Conservation (phyloP, 2,329 filamentous ascomycete genomes). For the Ramularia collo-cygni region DNA sequence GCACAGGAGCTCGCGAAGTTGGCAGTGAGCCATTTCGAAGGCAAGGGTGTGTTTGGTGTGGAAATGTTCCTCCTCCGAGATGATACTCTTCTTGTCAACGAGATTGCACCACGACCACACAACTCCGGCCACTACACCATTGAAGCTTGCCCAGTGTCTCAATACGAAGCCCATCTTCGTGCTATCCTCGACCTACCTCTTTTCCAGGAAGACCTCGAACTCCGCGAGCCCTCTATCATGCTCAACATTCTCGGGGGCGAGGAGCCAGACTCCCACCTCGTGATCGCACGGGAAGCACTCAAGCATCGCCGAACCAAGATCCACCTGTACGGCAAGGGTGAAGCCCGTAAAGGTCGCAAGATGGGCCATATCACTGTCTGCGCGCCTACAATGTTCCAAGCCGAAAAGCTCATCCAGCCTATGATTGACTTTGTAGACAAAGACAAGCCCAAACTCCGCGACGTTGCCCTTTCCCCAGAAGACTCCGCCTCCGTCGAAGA, state of each 20-base stretch:
- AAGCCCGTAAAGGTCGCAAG: conserved; percentile 78
- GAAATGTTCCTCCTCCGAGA: conserved; percentile 86
- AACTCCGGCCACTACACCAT: conserved; percentile 96
- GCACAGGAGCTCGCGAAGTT: conserved; percentile 72
- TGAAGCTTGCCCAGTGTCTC: conserved; percentile 80
- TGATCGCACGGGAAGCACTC: conserved; percentile 51
- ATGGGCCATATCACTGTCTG: conserved; percentile 91
- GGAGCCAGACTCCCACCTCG: conserved; percentile 56
- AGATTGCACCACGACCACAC: conserved; percentile 76
- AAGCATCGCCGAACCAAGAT: conserved; percentile 53
- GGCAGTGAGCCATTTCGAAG: conserved; percentile 73
- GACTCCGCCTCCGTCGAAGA: no score
- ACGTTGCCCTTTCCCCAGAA: conserved; percentile 33
- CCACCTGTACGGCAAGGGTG: conserved; percentile 86
- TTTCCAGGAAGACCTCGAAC: conserved; percentile 45
- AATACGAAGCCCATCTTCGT: conserved; percentile 84
- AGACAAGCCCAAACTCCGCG: conserved; percentile 47
- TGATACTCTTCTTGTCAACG: conserved; percentile 68
- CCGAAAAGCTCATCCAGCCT: conserved; percentile 61
- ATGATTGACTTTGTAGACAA: conserved; percentile 60
- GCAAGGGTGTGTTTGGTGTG: conserved; percentile 89
- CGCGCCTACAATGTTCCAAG: conserved; percentile 58
- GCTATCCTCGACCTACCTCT: conserved; percentile 68
- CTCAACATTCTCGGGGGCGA: conserved; percentile 71
- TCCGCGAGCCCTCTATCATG: conserved; percentile 62